Percentiles rank a stretch among this genome's conserved stretches.
These are phyloP conservation scores for Nemania sp. DNA, from an alignment of 2,329 filamentous ascomycete species.

Conservation along the genomic window DNA sequence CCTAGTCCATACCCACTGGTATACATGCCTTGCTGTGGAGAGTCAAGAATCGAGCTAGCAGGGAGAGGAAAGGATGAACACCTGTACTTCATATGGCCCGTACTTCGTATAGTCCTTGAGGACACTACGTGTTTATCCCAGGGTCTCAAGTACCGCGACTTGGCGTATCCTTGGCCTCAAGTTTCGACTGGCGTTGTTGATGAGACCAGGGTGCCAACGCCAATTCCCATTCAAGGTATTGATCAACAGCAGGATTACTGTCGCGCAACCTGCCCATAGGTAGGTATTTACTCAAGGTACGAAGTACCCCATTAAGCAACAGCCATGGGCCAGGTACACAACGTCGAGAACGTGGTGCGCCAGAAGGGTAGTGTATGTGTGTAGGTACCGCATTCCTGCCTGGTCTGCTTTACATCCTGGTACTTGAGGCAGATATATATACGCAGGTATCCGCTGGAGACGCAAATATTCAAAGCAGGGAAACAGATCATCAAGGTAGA, in stretches of 20 bases:
- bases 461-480: no score
- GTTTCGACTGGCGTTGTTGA: conserved; percentile 32
- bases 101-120: no score
- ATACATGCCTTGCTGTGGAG: conserved; percentile 11
- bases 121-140: conserved; percentile 4
- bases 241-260: conserved; percentile 31
- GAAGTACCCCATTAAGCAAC: conserved; percentile 18
- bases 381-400: no score
- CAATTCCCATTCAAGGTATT: conserved; percentile 28
- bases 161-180: conserved; percentile 30
- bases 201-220: conserved; percentile 28
- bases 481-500: no score
- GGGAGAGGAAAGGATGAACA: neutral
- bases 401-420: no score
- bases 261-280: no score
- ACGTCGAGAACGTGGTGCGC: no score
- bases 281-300: no score
- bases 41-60: conserved; percentile 1
- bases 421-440: no score
- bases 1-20: neutral
- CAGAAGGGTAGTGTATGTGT: no score
- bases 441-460: no score
- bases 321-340: neutral
- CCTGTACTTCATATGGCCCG: no score
- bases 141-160: conserved; percentile 28